phyloP scores from a whole-genome alignment of 2,329 filamentous ascomycete genomes.

The Cordyceps cateniannulata region DNA sequence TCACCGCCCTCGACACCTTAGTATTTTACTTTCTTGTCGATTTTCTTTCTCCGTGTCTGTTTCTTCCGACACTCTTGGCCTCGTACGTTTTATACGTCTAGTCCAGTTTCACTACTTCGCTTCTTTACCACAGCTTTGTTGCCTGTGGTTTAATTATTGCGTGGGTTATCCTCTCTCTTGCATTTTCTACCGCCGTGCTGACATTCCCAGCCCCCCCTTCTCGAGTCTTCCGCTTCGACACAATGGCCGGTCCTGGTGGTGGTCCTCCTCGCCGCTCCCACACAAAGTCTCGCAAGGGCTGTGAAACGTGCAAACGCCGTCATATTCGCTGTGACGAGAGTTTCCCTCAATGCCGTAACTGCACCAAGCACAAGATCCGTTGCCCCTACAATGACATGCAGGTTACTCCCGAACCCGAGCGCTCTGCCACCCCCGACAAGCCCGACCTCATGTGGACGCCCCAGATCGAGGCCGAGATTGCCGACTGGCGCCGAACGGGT shows the following conservation, averaged over 20 bases:
- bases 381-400: conserved; percentile 95
- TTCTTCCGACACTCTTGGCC: background rate
- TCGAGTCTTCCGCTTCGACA: conserved; percentile 15
- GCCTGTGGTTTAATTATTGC: conserved; percentile 20
- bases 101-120: conserved; percentile 28
- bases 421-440: conserved; percentile 54
- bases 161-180: conserved; percentile 21
- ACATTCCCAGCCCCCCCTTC: conserved; percentile 23
- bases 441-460: conserved; percentile 77
- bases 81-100: background rate
- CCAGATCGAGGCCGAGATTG: conserved; percentile 73
- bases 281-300: conserved; percentile 97
- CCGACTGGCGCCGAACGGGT: conserved; percentile 77
- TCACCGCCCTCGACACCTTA: background rate
- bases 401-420: conserved; percentile 54
- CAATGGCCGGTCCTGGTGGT: conserved; percentile 91
- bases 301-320: conserved; percentile 94
- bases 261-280: conserved; percentile 88
- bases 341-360: conserved; percentile 97
- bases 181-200: background rate
- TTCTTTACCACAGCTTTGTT: conserved; percentile 26
- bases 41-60: background rate
- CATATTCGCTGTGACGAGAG: conserved; percentile 98
- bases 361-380: conserved; percentile 96
- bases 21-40: background rate